Evolutionary conservation across 495 filamentous ascomycete species (phyloP).

Genomic region (Mycothermus thermophilus): DNA sequence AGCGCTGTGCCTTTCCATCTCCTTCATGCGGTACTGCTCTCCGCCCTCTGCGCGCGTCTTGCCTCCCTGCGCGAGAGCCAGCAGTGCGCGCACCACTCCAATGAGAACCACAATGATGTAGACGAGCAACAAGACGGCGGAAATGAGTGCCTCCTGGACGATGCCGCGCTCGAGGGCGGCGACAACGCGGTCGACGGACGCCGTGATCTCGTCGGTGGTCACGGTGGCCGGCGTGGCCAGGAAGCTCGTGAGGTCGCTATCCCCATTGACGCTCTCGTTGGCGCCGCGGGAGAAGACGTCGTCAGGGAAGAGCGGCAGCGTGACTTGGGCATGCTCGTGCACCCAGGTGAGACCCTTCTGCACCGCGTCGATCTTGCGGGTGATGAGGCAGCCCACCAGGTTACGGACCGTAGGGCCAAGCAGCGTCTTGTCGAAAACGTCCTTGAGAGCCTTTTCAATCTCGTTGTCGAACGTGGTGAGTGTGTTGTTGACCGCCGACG

Average conservation of each 20-base stretch:
- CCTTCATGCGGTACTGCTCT: slow-evolving; percentile 14
- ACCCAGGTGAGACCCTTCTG: slow-evolving; percentile 84
- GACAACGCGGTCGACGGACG: slow-evolving; percentile 53
- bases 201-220: slow-evolving; percentile 67
- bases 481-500: slow-evolving; percentile 67
- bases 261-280: slow-evolving; percentile 42
- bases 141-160: slow-evolving; percentile 62
- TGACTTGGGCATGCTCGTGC: slow-evolving; percentile 66
- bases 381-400: slow-evolving; percentile 61
- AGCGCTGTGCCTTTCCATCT: not conserved
- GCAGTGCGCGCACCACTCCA: slow-evolving; percentile 52
- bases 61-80: slow-evolving; percentile 34
- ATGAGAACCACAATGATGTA: slow-evolving; percentile 67
- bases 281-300: slow-evolving; percentile 79
- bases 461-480: slow-evolving; percentile 67
- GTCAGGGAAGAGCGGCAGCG: slow-evolving; percentile 62
- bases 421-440: slow-evolving; percentile 66
- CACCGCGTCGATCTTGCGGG: slow-evolving; percentile 59
- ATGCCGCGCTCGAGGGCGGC: slow-evolving; percentile 49
- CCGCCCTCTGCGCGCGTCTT: slow-evolving; percentile 42
- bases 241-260: slow-evolving; percentile 51
- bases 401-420: slow-evolving; percentile 59
- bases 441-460: slow-evolving; percentile 55
- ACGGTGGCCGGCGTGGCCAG: slow-evolving; percentile 53
- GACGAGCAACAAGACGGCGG: slow-evolving; percentile 49